Conservation (phyloP, 2,329 filamentous ascomycete genomes). For the Verticillium nubilum region DNA sequence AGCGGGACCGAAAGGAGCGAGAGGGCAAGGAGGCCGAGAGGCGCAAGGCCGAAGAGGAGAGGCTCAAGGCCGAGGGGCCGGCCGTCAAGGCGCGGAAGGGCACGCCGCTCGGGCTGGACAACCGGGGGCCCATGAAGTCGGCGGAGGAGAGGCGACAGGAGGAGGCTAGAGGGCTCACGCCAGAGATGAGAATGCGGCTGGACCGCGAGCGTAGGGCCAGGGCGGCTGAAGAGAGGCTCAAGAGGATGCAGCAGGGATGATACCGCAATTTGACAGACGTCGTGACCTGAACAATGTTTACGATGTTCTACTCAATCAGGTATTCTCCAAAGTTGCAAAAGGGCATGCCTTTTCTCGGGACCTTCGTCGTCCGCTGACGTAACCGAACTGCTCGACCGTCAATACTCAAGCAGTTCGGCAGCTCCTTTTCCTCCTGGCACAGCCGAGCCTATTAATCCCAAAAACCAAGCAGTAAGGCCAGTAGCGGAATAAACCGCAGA, state of each 20-base stretch:
- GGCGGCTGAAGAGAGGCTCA: conserved; percentile 84
- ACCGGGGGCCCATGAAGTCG: conserved; percentile 62
- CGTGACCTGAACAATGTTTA: not conserved
- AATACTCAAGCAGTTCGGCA: too few relatives aligned
- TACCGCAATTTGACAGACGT: not conserved
- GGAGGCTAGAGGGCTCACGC: conserved; percentile 76
- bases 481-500: not conserved
- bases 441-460: not conserved
- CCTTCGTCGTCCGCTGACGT: too few relatives aligned
- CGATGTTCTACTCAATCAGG: not conserved
- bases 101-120: conserved; percentile 40
- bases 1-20: conserved; percentile 64
- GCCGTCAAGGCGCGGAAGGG: conserved; percentile 47
- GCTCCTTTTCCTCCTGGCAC: not conserved
- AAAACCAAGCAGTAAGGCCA: not conserved
- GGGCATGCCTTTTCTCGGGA: too few relatives aligned
- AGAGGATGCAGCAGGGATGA: conserved; percentile 50
- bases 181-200: conserved; percentile 77
- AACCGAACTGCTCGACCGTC: too few relatives aligned
- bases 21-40: conserved; percentile 65
- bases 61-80: conserved; percentile 61
- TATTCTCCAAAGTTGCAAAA: too few relatives aligned
- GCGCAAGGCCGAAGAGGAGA: conserved; percentile 68
- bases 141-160: conserved; percentile 78
- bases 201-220: conserved; percentile 87